Evolutionary conservation across 2,329 filamentous ascomycete genomes (phyloP).

Genomic region (Diaporthe citri): DNA sequence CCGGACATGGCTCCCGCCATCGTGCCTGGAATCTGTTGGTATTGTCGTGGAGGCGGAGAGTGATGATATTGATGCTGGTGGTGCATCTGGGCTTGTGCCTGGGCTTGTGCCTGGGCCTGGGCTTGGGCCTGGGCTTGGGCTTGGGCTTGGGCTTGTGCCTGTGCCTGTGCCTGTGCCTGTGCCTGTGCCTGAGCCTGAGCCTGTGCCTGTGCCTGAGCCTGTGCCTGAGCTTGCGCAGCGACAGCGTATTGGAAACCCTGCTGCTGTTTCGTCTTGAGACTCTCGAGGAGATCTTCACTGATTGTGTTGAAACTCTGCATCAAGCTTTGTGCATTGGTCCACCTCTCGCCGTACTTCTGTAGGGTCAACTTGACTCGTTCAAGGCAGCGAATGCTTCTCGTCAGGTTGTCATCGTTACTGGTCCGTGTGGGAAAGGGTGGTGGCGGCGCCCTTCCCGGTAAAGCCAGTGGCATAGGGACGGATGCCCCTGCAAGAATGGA

Average conservation of each 20-base stretch:
- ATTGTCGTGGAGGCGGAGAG: constrained; percentile 31
- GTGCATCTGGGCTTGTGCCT: constrained; percentile 45
- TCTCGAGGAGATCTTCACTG: constrained; percentile 59
- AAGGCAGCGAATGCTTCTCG: constrained; percentile 68
- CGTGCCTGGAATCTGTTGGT: constrained; percentile 34
- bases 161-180: constrained; percentile 5
- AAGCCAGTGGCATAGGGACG: constrained; percentile 57
- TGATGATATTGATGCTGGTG: constrained; percentile 32
- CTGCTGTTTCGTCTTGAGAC: constrained; percentile 55
- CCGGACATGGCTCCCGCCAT: constrained; percentile 30
- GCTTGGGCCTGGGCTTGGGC: constrained; percentile 46
- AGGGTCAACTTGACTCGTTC: constrained; percentile 67
- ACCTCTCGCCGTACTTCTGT: constrained; percentile 68
- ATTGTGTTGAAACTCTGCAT: constrained; percentile 65
- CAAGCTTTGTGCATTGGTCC: constrained; percentile 69
- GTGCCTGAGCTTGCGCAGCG: constrained; percentile 49
- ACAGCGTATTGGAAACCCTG: constrained; percentile 48
- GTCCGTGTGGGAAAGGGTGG: constrained; percentile 65
- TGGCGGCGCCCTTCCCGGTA: constrained; percentile 61
- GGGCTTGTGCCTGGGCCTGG: constrained; percentile 37
- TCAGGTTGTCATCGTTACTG: constrained; percentile 62
- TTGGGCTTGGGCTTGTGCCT: constrained; percentile 28
- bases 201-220: constrained; percentile 37
- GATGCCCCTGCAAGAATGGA: constrained; percentile 65
- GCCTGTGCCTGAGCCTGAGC: constrained; percentile 25